Evolutionary conservation across 2,329 filamentous ascomycete genomes (phyloP).

Genomic region (Colletotrichum tofieldiae): DNA sequence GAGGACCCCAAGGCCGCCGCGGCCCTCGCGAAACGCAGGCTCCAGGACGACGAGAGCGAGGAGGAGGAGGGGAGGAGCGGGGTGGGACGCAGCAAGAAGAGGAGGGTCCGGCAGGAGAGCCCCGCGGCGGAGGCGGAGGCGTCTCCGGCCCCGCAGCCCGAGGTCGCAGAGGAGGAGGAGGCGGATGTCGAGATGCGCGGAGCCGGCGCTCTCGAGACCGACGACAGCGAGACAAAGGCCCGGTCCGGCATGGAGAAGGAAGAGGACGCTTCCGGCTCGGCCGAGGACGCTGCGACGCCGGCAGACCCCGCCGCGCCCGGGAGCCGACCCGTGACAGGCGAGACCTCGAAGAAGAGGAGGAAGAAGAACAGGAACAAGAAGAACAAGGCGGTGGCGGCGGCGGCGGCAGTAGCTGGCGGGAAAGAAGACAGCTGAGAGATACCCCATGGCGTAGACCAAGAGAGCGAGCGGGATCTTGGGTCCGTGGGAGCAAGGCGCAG

Average conservation of each 20-base stretch:
- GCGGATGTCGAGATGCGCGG: constrained; percentile 1
- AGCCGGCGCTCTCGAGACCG: background rate
- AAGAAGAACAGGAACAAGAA: constrained; percentile 45
- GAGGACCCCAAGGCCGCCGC: constrained; percentile 39
- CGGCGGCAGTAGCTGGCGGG: background rate
- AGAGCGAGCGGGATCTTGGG: background rate
- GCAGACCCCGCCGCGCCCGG: background rate
- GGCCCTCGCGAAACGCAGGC: constrained; percentile 35
- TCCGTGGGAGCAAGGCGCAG: background rate
- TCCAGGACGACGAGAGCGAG: constrained; percentile 50
- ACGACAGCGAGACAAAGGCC: background rate
- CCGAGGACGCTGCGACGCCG: background rate
- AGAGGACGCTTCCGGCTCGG: background rate
- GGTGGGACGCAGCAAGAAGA: constrained; percentile 57
- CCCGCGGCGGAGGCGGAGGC: constrained; percentile 18
- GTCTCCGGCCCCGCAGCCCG: background rate
- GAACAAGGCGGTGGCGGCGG: constrained; percentile 23
- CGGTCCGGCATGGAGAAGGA: background rate
- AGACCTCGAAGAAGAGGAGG: constrained; percentile 48
- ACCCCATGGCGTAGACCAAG: background rate
- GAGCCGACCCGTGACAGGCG: constrained; percentile 1
- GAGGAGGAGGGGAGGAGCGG: constrained; percentile 55
- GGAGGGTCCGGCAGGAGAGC: constrained; percentile 42
- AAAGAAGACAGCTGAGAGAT: background rate
- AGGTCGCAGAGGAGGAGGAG: background rate